phyloP scores from a whole-genome alignment of 2,329 filamentous ascomycete species.

The Cladosporium sp. region DNA sequence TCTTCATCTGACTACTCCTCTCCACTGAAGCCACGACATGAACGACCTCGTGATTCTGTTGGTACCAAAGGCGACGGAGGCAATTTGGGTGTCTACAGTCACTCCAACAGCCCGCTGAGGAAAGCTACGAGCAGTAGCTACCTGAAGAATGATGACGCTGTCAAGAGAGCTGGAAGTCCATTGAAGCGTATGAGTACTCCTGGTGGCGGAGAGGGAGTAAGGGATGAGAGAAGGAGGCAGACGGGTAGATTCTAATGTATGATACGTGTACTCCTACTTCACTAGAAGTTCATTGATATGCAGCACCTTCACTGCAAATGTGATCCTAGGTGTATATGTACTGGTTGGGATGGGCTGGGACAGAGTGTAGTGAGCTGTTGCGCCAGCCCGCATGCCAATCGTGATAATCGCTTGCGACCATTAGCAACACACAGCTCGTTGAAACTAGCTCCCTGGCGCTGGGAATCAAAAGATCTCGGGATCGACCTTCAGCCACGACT shows the following conservation, averaged over 20 bases:
- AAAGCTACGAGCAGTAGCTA: constrained; percentile 65
- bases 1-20: constrained; percentile 38
- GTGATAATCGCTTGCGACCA: too few relatives aligned
- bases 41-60: constrained; percentile 49
- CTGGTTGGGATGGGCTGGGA: too few relatives aligned
- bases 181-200: constrained; percentile 43
- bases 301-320: too few relatives aligned
- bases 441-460: too few relatives aligned
- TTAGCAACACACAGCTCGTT: too few relatives aligned
- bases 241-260: constrained; percentile 24
- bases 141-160: constrained; percentile 28
- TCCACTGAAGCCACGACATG: constrained; percentile 42
- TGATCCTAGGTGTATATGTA: too few relatives aligned
- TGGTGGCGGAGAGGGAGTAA: constrained; percentile 16
- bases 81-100: constrained; percentile 73
- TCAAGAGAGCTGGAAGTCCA: constrained; percentile 35
- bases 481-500: too few relatives aligned
- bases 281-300: too few relatives aligned
- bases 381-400: too few relatives aligned
- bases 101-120: constrained; percentile 77
- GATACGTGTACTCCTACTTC: neutral
- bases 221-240: constrained; percentile 23
- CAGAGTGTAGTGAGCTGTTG: too few relatives aligned
- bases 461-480: too few relatives aligned
- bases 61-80: constrained; percentile 61